Evolutionary conservation across 192 early-diverging fungal genomes (phyloP), one percentile per base, ranked within the genome.

Genomic region (Pilobolus umbonatus): DNA sequence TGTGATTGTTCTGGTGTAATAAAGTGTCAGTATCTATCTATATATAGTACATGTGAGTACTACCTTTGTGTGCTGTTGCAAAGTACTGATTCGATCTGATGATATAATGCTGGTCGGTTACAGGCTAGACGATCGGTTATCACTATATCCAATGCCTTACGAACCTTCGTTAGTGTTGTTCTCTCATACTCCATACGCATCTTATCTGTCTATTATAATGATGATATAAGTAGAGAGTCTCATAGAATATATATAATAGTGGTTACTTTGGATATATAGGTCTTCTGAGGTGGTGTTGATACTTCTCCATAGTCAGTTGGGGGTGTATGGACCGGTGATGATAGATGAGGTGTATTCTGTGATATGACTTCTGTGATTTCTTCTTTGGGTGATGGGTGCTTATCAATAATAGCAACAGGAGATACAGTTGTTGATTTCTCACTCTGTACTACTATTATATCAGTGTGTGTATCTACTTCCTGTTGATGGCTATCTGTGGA

Each of bases 61-160:
- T 47, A 25, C 26, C 45, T 47, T 47, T n/a, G n/a, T n/a, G n/a
- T n/a, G n/a, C n/a, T n/a, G 57, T 59, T 47, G 30, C 42, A 24
- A n/a, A 46, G 34, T 14, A 59, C 57, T 26, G 44, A 5, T 35
- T 59, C 43, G 26, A 59, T 28, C 12, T 59, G 42, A 39, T 59
- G 57, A 22, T 46, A 59, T 26, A 59, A 36, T n/a, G 32, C 44
- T 26, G 57, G 57, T 12, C 48, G 44, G 6, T 46, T 59, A 22
- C 40, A 45, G 9, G 57, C 57, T 15, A 24, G 31, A 19, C 44
- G 57, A 32, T 46, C 42, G 5, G 57, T 59, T 8, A 59, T 30
- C 22, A 46, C 32, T 14, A 59, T 59, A 26, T 59, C 57, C 17
- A 59, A 31, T 25, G 57, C 57, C 22, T 59, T 45, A 24, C 57